phyloP scores from a whole-genome alignment of 2,329 filamentous ascomycete species.

The Bretziella fagacearum region DNA sequence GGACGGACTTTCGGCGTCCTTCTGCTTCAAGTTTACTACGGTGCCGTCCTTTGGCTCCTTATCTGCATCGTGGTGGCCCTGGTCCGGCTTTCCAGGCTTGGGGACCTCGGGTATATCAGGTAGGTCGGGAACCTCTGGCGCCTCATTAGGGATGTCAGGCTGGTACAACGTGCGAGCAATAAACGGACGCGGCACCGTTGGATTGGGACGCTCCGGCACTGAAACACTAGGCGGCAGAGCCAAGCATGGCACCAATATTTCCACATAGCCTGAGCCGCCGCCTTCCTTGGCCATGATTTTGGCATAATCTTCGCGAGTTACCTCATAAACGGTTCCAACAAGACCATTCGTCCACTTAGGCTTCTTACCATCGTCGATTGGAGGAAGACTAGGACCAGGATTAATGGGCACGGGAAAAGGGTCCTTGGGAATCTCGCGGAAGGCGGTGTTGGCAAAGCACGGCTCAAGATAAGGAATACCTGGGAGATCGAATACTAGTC shows the following conservation, averaged over 20 bases:
- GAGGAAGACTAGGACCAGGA: constrained; percentile 11
- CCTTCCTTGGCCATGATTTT: constrained; percentile 85
- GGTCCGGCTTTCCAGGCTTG: constrained; percentile 16
- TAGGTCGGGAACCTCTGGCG: constrained; percentile 33
- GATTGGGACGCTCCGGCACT: constrained; percentile 47
- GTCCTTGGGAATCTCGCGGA: constrained; percentile 34
- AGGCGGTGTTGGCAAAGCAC: constrained; percentile 72
- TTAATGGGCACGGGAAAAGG: constrained; percentile 19
- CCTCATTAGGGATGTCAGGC: constrained; percentile 7
- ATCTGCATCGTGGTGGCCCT: background rate
- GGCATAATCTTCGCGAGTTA: constrained; percentile 64
- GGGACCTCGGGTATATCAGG: constrained; percentile 20
- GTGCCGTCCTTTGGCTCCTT: background rate
- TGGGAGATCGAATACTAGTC: constrained; percentile 69
- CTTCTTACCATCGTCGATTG: constrained; percentile 11
- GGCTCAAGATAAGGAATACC: constrained; percentile 78
- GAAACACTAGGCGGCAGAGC: constrained; percentile 41
- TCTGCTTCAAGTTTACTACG: background rate
- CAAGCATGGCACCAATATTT: constrained; percentile 65
- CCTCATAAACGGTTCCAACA: constrained; percentile 89
- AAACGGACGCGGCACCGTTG: constrained; percentile 44
- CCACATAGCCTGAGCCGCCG: constrained; percentile 67
- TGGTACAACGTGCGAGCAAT: constrained; percentile 69
- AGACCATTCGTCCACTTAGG: constrained; percentile 59
- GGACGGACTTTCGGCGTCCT: constrained; percentile 15